phyloP scores from a whole-genome alignment of 345 rosid genomes.

The Gossypium anomalum region DNA sequence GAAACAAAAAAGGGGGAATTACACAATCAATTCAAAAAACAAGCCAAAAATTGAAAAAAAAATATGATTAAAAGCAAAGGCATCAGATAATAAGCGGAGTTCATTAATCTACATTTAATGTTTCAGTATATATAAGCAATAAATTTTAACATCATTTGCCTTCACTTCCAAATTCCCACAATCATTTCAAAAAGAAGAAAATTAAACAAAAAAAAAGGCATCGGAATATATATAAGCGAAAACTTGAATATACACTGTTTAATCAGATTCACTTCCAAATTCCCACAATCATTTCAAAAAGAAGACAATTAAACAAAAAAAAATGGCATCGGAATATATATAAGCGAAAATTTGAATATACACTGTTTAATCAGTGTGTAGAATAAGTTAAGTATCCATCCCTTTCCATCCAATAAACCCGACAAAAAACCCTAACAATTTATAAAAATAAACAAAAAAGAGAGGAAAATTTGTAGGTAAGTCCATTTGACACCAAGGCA shows the following conservation, averaged over 20 bases:
- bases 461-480: conserved; percentile 22
- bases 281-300: too few relatives aligned
- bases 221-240: conserved; percentile 56
- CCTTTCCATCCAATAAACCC: neutral
- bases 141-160: conserved; percentile 56
- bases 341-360: conserved; percentile 42
- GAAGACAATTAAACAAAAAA: too few relatives aligned
- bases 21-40: too few relatives aligned
- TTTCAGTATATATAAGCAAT: conserved; percentile 45
- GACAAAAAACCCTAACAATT: neutral
- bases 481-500: conserved; percentile 62
- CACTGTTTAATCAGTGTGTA: conserved; percentile 11
- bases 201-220: conserved; percentile 19
- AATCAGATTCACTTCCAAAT: neutral
- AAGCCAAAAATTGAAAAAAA: too few relatives aligned
- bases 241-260: conserved; percentile 28
- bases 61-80: conserved; percentile 12
- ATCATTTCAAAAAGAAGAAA: too few relatives aligned
- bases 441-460: too few relatives aligned
- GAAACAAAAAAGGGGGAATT: too few relatives aligned
- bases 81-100: conserved; percentile 61
- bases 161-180: neutral
- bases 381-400: too few relatives aligned
- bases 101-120: conserved; percentile 28
- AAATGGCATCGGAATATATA: conserved; percentile 46